Percentiles rank a stretch among this genome's conserved stretches.
These are phyloP conservation scores for Moricandia arvensis DNA, from an alignment of 345 rosid species.

Conservation along the genomic window DNA sequence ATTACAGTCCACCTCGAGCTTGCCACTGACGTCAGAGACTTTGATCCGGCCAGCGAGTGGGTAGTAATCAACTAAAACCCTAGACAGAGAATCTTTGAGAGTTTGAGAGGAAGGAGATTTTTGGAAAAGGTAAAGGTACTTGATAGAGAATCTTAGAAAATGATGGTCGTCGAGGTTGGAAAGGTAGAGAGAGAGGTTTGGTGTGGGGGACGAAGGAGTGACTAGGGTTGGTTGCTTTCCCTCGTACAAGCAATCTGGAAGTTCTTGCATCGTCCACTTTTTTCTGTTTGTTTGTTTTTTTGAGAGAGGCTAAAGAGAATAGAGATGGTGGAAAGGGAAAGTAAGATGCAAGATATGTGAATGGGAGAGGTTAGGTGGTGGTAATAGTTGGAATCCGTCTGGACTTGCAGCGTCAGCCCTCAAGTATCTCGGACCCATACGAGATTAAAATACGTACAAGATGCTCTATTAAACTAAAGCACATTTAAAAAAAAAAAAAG, in stretches of 20 bases:
- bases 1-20: slow-evolving; percentile 77
- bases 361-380: slow-evolving; percentile 20
- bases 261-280: slow-evolving; percentile 44
- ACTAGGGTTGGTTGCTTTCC: slow-evolving; percentile 54
- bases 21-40: slow-evolving; percentile 31
- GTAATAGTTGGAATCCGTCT: slow-evolving; percentile 24
- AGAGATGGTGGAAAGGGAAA: slow-evolving; percentile 34
- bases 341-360: slow-evolving; percentile 19
- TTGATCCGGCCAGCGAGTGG: slow-evolving; percentile 90
- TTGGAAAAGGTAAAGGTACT: slow-evolving; percentile 75
- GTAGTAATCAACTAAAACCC: slow-evolving; percentile 73
- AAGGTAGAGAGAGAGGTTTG: slow-evolving; percentile 66
- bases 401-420: slow-evolving; percentile 4
- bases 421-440: slow-evolving; percentile 7
- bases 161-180: slow-evolving; percentile 91
- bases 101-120: slow-evolving; percentile 41
- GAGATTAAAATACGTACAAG: not conserved
- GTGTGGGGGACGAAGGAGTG: slow-evolving; percentile 54
- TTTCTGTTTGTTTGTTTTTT: not conserved
- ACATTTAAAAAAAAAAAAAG: not conserved
- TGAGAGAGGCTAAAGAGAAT: not conserved
- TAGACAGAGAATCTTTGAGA: slow-evolving; percentile 67
- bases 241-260: slow-evolving; percentile 70
- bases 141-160: slow-evolving; percentile 94
- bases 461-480: not conserved